These are phyloP conservation scores for Lepidium africanum DNA, from an alignment of 345 rosid species.

Conservation along the genomic window DNA sequence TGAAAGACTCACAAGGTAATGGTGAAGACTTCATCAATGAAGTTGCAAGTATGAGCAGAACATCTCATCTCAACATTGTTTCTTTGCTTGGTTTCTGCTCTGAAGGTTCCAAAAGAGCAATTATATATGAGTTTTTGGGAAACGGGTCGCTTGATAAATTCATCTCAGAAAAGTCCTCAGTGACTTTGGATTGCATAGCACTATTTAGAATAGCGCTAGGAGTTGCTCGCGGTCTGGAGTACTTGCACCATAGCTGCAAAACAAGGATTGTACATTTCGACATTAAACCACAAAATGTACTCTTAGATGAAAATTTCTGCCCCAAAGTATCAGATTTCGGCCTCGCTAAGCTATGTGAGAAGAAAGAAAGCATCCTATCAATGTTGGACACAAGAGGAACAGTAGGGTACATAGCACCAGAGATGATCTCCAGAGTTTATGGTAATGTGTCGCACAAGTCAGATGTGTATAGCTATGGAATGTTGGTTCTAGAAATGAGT, in stretches of 20 bases:
- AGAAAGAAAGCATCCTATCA: constrained; percentile 24
- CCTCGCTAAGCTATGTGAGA: constrained; percentile 36
- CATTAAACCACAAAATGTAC: constrained; percentile 44
- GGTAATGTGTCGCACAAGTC: constrained; percentile 34
- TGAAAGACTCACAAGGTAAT: not conserved
- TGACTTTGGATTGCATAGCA: not conserved
- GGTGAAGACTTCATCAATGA: constrained; percentile 40
- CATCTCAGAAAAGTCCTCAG: not conserved
- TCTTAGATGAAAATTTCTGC: constrained; percentile 24
- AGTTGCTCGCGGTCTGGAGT: constrained; percentile 38
- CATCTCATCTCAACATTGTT: constrained; percentile 40
- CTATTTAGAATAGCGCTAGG: constrained; percentile 24
- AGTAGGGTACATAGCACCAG: constrained; percentile 38
- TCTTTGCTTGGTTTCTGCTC: constrained; percentile 34
- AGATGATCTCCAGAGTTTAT: constrained; percentile 1
- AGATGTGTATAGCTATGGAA: constrained; percentile 43
- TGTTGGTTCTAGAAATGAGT: constrained; percentile 35
- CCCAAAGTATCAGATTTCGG: constrained; percentile 46
- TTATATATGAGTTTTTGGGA: constrained; percentile 29
- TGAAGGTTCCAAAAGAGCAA: constrained; percentile 21
- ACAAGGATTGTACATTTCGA: constrained; percentile 42
- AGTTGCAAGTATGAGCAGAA: constrained; percentile 36
- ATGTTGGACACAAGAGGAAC: constrained; percentile 34
- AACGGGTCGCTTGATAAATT: constrained; percentile 35
- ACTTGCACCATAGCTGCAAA: constrained; percentile 38